These are phyloP conservation scores for Tieghemiomyces parasiticus DNA, from an alignment of 192 early-diverging fungal species.

Conservation along the genomic window DNA sequence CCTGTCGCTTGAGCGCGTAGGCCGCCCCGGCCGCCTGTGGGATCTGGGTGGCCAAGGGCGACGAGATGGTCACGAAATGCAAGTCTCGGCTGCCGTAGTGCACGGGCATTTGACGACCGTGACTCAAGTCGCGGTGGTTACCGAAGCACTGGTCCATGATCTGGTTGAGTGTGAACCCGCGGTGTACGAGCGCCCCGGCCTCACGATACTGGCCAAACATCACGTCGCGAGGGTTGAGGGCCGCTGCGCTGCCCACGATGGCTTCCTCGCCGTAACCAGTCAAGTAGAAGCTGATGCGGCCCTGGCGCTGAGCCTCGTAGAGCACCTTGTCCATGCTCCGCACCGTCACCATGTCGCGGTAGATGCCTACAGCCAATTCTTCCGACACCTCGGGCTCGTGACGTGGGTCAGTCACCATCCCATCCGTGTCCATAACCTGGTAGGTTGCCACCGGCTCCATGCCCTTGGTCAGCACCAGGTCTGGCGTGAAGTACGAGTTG, in stretches of 20 bases:
- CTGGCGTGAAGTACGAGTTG: constrained; percentile 42
- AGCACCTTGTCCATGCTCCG: constrained; percentile 88
- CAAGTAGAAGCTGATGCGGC: constrained; percentile 98
- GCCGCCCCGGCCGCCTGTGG: constrained; percentile 95
- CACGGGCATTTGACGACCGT: constrained; percentile 98
- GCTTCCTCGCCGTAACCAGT: constrained; percentile 98
- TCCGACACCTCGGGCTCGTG: constrained; percentile 53
- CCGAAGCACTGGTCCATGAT: constrained; percentile 97
- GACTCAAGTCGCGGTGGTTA: constrained; percentile 74
- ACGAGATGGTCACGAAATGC: constrained; percentile 94
- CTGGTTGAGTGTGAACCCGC: constrained; percentile 85
- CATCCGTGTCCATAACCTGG: constrained; percentile 82
- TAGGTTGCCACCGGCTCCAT: constrained; percentile 74
- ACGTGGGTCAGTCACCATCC: constrained; percentile 50
- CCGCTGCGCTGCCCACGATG: constrained; percentile 80
- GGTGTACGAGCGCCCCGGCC: constrained; percentile 82
- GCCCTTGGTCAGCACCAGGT: constrained; percentile 43
- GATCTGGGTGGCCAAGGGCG: constrained; percentile 89
- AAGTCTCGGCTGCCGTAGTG: constrained; percentile 79
- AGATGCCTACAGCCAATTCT: constrained; percentile 64
- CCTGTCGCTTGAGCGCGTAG: constrained; percentile 78
- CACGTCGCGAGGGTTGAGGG: constrained; percentile 67
- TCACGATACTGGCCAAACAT: constrained; percentile 99
- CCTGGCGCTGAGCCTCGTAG: constrained; percentile 97
- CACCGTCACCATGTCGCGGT: constrained; percentile 80